Conservation (phyloP, 805 yeast genomes). For the Aciculoconidium aculeatum region DNA sequence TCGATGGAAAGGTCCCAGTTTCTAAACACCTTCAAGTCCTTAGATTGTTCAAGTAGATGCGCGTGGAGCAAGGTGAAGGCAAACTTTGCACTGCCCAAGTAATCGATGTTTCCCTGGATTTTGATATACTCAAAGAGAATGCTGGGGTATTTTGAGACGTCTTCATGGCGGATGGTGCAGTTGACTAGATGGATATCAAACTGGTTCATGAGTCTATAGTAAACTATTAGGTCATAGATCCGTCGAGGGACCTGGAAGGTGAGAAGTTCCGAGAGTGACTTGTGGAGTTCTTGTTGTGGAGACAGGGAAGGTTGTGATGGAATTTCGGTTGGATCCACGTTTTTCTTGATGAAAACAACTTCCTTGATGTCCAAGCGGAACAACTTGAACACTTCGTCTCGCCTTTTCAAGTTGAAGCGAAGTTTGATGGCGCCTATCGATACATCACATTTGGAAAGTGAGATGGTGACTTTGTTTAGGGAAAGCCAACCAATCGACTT, state of each 20-base stretch:
- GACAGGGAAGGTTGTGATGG: background rate
- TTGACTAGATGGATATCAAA: constrained; percentile 18
- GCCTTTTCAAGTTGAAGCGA: constrained; percentile 17
- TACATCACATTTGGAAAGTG: constrained; percentile 9
- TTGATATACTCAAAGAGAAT: constrained; percentile 19
- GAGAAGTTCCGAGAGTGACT: constrained; percentile 1
- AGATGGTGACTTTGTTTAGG: constrained; percentile 19
- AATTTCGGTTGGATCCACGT: background rate
- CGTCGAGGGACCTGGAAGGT: constrained; percentile 12
- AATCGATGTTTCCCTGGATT: constrained; percentile 12
- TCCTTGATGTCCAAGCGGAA: constrained; percentile 23
- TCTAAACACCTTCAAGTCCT: background rate
- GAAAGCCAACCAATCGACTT: constrained; percentile 28
- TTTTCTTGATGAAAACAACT: constrained; percentile 9
- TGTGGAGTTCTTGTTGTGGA: no score
- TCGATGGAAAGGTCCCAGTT: constrained; percentile 2
- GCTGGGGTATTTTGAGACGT: constrained; percentile 5
- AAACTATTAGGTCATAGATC: constrained; percentile 14
- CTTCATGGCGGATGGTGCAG: constrained; percentile 2
- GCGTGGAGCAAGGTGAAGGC: constrained; percentile 3
- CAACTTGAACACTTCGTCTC: constrained; percentile 20
- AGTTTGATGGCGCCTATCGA: constrained; percentile 15
- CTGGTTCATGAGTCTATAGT: constrained; percentile 18
- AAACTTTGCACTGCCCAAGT: constrained; percentile 5
- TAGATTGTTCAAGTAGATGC: background rate